phyloP scores from a whole-genome alignment of 768 basidiomycete species.

The Naganishia onofrii region DNA sequence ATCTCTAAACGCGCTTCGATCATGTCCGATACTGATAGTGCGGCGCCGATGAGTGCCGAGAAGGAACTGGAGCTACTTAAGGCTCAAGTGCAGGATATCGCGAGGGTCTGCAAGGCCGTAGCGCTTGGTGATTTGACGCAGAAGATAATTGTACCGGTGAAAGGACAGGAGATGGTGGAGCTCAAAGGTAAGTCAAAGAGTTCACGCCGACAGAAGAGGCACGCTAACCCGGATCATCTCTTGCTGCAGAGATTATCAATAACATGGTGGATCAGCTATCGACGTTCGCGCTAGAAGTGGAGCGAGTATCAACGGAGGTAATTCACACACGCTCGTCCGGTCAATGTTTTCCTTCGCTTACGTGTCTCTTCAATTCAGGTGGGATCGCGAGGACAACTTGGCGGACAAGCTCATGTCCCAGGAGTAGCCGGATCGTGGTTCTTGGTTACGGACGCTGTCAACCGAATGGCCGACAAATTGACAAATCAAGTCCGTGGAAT shows the following conservation, averaged over 20 bases:
- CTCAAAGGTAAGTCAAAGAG: conserved; percentile 58
- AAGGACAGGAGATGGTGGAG: conserved; percentile 75
- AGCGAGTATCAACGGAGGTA: conserved; percentile 63
- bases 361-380: conserved; percentile 44
- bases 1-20: neutral
- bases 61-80: conserved; percentile 74
- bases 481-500: conserved; percentile 77
- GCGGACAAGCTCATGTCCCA: conserved; percentile 84
- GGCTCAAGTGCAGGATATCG: conserved; percentile 79
- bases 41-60: conserved; percentile 44
- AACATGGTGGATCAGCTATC: conserved; percentile 67
- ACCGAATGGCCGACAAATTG: conserved; percentile 56
- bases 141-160: conserved; percentile 74
- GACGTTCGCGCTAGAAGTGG: conserved; percentile 88
- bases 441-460: conserved; percentile 83
- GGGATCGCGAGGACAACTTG: conserved; percentile 61
- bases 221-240: conserved; percentile 45
- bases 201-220: neutral
- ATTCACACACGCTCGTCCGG: neutral
- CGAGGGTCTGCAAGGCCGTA: conserved; percentile 75
- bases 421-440: conserved; percentile 94
- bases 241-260: conserved; percentile 60
- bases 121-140: conserved; percentile 72
- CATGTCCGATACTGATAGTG: neutral
- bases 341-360: no score